phyloP scores from a whole-genome alignment of 2,329 filamentous ascomycete genomes.

The Fusarium torulosum region DNA sequence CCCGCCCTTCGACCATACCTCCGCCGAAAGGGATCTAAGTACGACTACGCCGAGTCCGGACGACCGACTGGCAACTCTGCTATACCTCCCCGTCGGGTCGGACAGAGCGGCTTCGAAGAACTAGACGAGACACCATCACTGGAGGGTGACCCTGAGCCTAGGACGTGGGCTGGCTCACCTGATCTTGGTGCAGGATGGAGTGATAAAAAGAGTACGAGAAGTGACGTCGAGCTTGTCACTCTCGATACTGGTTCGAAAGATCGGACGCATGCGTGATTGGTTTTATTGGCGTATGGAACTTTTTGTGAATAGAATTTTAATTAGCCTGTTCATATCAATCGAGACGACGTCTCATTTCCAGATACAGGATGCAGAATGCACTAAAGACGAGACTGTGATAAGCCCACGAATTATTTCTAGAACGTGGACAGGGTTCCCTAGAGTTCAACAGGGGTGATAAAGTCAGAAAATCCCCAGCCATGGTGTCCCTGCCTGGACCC shows the following conservation, averaged over 20 bases:
- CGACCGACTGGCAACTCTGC: slow-evolving; percentile 8
- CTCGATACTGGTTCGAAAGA: slow-evolving; percentile 11
- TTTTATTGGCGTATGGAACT: neutral
- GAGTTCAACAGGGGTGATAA: neutral
- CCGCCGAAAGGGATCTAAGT: slow-evolving; percentile 8
- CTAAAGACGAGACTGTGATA: too few species aligned
- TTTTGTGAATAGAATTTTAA: neutral
- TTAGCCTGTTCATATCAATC: neutral
- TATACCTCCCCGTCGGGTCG: neutral
- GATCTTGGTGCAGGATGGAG: slow-evolving; percentile 23
- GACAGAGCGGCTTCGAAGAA: slow-evolving; percentile 31
- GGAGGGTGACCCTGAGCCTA: neutral
- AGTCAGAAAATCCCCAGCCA: neutral
- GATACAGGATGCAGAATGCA: too few species aligned
- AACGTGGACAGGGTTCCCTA: too few species aligned
- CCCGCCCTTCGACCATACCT: slow-evolving; percentile 42
- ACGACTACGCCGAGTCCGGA: slow-evolving; percentile 25
- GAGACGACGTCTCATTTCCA: neutral
- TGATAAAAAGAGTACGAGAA: slow-evolving; percentile 33
- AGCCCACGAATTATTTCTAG: too few species aligned
- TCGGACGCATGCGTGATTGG: neutral
- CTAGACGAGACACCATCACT: slow-evolving; percentile 30
- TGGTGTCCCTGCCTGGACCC: neutral
- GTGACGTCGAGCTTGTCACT: slow-evolving; percentile 24
- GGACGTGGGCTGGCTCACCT: slow-evolving; percentile 3